phyloP scores from a whole-genome alignment of 106 monocot genomes.

The Dendrobium huoshanense region DNA sequence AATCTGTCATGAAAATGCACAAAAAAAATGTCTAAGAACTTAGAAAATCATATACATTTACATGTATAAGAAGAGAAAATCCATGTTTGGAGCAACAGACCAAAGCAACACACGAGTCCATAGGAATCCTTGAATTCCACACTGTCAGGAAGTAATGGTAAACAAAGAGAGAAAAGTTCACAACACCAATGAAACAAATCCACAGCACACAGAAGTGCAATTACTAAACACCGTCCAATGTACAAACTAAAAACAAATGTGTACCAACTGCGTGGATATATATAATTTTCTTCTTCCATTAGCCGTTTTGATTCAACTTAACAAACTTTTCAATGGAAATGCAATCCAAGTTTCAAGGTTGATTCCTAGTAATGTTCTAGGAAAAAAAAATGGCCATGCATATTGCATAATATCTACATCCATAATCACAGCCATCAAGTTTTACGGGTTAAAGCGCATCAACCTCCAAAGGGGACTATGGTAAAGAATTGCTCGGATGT shows the following conservation, averaged over 20 bases:
- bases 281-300: too few species aligned
- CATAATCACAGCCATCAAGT: background rate
- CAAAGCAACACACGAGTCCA: background rate
- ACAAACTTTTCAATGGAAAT: background rate
- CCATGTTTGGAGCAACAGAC: background rate
- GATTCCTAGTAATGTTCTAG: background rate
- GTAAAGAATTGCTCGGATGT: background rate
- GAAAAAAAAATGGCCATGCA: background rate
- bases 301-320: too few species aligned
- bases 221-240: too few species aligned
- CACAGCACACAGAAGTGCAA: background rate
- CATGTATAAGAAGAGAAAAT: background rate
- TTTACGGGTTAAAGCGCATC: background rate
- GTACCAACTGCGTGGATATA: too few species aligned
- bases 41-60: background rate
- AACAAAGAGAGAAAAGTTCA: background rate
- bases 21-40: background rate
- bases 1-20: background rate
- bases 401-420: background rate
- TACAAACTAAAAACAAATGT: too few species aligned
- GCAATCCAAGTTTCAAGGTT: background rate
- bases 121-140: background rate
- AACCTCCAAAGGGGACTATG: background rate
- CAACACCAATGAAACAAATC: background rate
- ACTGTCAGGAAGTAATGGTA: background rate